Evolutionary conservation across 202 grass and related monocot genomes (phyloP).

Genomic region (Carex arenaria): DNA sequence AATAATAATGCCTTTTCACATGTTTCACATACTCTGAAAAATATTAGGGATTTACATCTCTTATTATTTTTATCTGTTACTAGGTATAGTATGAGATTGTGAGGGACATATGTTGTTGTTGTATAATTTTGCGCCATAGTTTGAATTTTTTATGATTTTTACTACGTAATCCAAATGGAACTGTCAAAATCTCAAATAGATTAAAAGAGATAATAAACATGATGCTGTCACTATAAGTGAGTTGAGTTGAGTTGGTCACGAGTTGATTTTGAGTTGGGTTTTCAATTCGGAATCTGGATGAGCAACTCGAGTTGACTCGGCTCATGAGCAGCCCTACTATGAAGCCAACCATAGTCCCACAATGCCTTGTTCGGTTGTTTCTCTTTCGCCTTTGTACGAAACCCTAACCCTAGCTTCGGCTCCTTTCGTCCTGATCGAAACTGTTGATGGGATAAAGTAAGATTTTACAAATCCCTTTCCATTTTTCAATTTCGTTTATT

Average conservation of each 20-base stretch:
- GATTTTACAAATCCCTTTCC: neutral
- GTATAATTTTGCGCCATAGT: neutral
- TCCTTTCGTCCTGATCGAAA: neutral
- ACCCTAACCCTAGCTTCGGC: slow-evolving; percentile 40
- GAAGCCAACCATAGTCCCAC: neutral
- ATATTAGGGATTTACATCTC: neutral
- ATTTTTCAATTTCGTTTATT: neutral
- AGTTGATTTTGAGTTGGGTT: too few species aligned
- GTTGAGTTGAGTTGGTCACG: too few species aligned
- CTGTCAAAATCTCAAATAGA: too few species aligned
- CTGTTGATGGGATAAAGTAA: neutral
- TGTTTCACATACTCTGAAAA: neutral
- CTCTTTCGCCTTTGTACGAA: neutral
- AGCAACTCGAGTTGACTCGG: too few species aligned
- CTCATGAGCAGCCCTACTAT: too few species aligned
- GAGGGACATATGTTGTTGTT: neutral
- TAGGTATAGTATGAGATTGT: neutral
- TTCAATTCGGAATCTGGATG: too few species aligned
- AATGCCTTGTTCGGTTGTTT: neutral
- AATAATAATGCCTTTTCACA: neutral
- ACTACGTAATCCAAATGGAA: too few species aligned
- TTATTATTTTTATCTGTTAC: neutral
- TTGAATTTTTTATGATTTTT: neutral
- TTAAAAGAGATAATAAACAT: too few species aligned
- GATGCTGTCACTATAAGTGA: too few species aligned